These are phyloP conservation scores for Phyllosticta ampelicida DNA, from an alignment of 2,329 filamentous ascomycete genomes.

Conservation along the genomic window DNA sequence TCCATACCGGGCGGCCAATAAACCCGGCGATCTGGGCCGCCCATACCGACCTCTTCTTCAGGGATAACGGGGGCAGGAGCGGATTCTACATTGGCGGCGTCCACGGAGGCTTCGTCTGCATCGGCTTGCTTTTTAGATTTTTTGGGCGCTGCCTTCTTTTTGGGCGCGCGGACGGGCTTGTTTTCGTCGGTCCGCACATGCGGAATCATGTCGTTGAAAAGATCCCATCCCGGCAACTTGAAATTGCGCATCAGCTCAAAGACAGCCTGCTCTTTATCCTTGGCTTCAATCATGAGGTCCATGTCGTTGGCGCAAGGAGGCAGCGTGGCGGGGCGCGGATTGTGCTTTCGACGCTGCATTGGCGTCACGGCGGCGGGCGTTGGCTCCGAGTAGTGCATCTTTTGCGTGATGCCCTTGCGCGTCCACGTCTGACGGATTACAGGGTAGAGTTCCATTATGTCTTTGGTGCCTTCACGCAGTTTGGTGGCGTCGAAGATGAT, in stretches of 20 bases:
- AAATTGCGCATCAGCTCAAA: conserved; percentile 88
- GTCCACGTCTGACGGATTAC: conserved; percentile 78
- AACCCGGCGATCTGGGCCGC: conserved; percentile 67
- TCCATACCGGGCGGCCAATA: conserved; percentile 90
- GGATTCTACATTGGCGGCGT: conserved; percentile 27
- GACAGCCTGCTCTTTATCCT: conserved; percentile 94
- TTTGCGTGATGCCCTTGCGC: conserved; percentile 74
- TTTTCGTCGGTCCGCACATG: conserved; percentile 69
- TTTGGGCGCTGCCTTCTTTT: conserved; percentile 36
- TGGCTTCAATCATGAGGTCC: conserved; percentile 99
- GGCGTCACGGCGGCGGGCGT: conserved; percentile 65
- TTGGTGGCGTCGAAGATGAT: conserved; percentile 69
- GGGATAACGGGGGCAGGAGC: conserved; percentile 36
- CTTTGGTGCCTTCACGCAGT: conserved; percentile 72
- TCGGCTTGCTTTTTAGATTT: conserved; percentile 30
- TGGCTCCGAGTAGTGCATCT: conserved; percentile 94
- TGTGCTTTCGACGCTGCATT: conserved; percentile 74
- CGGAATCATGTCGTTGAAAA: conserved; percentile 66
- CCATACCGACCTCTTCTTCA: conserved; percentile 71
- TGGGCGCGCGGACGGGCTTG: conserved; percentile 31
- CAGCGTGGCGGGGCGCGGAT: conserved; percentile 62
- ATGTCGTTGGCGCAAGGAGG: conserved; percentile 74
- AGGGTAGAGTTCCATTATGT: conserved; percentile 64
- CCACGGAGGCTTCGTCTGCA: conserved; percentile 21
- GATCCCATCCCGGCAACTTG: conserved; percentile 68